Evolutionary conservation across 2,329 filamentous ascomycete genomes (phyloP), one percentile per base, ranked within the genome.

Genomic region (Neobulgaria alba): DNA sequence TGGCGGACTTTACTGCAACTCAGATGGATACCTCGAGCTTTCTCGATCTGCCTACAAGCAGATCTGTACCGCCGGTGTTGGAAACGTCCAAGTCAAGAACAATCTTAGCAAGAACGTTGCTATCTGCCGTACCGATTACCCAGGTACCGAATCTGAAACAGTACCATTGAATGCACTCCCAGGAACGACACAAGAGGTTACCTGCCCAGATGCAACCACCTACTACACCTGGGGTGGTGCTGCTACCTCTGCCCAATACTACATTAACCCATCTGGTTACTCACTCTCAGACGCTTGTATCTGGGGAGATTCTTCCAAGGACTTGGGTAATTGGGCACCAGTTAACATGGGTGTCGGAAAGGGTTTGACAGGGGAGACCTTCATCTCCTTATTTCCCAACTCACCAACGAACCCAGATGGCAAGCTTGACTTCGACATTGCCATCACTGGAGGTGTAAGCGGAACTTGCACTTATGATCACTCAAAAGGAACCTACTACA

Each of bases 101-200:
- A 77, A 81, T 41, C 71, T 95, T 23, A 58, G 63, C 36, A 59
- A 75, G 29, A 66, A 73, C 32, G 82, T 85, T 19, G 74, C 82
- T 33, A 75, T 94, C 53, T 98, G 92, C 77, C 87, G 87, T 63
- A 96, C 92, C 51, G 88, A 95, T 63, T 98, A 98, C 67, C 92
- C 92, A 47, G 90, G 88, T 59, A 88, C 79, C 44, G 92, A 98
- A 69, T 72, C 72, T 55, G 90, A 95, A 79, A 85, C 84, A 40
- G 74, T 96, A 44, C 85, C 90, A 33, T 67, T 89, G 34, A 65
- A 77, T 43, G 71, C 82, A 32, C 51, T 63, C 4, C 65, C 83
- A 38, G 84, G 84, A 44, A 56, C 65, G 36, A 72, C 66, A 18
- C 67, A 77, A 46, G 64, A 70, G 26, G 67, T 98, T 50, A 86